A percentile compares a stretch with the other conserved stretches of the same genome.
These are phyloP conservation scores for Luvunga scandens DNA, from an alignment of 345 rosid genomes.

Conservation along the genomic window DNA sequence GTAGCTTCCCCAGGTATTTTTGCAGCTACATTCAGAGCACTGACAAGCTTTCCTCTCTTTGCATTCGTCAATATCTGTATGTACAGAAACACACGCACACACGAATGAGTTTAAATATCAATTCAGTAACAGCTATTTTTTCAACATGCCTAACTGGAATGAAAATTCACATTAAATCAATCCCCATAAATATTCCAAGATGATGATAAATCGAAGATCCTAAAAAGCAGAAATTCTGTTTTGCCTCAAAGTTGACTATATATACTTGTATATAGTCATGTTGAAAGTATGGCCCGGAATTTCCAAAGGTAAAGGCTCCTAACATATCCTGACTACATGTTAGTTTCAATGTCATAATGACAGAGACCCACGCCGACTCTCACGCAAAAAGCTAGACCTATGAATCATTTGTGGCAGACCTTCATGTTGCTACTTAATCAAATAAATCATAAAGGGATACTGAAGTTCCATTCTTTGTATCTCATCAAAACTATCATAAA, in stretches of 20 bases:
- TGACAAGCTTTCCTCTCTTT: conserved; percentile 94
- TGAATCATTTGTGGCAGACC: neutral
- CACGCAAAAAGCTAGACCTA: neutral
- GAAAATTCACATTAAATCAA: neutral
- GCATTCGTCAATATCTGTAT: conserved; percentile 85
- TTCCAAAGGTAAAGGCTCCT: neutral
- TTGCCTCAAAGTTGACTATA: neutral
- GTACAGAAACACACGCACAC: accelerated
- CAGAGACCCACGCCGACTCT: neutral
- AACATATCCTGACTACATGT: neutral
- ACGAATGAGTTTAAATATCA: conserved; percentile 6
- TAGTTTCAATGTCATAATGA: neutral
- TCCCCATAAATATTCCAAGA: neutral
- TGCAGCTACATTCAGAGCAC: conserved; percentile 94
- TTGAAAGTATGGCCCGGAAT: neutral
- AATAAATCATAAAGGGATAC: neutral
- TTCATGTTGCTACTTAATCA: neutral
- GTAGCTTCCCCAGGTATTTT: conserved; percentile 90
- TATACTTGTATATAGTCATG: no score
- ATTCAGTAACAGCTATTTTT: neutral
- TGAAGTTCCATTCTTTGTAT: neutral
- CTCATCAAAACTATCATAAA: neutral
- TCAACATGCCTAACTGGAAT: neutral
- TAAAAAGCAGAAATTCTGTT: neutral
- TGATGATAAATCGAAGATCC: neutral